These are phyloP conservation scores for Acorus calamus DNA, from an alignment of 106 monocot genomes.

Conservation along the genomic window DNA sequence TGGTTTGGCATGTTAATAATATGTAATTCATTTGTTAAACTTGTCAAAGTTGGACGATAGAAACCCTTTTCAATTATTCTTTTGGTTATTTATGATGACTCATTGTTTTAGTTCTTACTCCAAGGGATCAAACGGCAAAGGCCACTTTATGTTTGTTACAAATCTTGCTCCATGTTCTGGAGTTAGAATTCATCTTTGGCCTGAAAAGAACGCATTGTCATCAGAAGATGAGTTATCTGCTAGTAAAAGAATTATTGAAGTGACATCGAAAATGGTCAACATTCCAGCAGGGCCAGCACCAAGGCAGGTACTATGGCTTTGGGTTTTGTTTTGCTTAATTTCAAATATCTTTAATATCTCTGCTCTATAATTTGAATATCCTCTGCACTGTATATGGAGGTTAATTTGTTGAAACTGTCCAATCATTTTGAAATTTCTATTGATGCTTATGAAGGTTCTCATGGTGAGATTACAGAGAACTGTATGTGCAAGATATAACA, in stretches of 20 bases:
- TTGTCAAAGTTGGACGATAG: too few relatives aligned
- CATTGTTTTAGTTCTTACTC: background rate
- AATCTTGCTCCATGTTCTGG: constrained; percentile 95
- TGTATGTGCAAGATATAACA: too few relatives aligned
- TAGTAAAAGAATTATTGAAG: constrained; percentile 52
- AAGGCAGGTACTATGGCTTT: constrained; percentile 54
- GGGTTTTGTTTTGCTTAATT: too few relatives aligned
- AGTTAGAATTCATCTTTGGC: constrained; percentile 93
- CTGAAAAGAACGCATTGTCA: constrained; percentile 37
- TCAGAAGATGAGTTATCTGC: constrained; percentile 16
- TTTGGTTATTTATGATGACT: too few relatives aligned
- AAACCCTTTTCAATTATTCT: too few relatives aligned
- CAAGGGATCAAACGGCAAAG: constrained; percentile 71
- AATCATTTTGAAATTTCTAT: too few relatives aligned
- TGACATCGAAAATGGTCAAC: constrained; percentile 85
- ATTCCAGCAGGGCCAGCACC: constrained; percentile 92
- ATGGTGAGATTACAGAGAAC: too few relatives aligned
- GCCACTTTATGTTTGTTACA: constrained; percentile 82
- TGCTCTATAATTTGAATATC: too few relatives aligned
- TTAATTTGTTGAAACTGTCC: too few relatives aligned
- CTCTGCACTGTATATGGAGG: too few relatives aligned
- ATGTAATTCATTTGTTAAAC: background rate
- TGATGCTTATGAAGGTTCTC: too few relatives aligned
- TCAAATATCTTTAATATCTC: too few relatives aligned
- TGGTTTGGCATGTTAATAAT: background rate